Base-by-base conservation (phyloP, 768 basidiomycete genomes). In the Leccinum variicolor region DNA sequence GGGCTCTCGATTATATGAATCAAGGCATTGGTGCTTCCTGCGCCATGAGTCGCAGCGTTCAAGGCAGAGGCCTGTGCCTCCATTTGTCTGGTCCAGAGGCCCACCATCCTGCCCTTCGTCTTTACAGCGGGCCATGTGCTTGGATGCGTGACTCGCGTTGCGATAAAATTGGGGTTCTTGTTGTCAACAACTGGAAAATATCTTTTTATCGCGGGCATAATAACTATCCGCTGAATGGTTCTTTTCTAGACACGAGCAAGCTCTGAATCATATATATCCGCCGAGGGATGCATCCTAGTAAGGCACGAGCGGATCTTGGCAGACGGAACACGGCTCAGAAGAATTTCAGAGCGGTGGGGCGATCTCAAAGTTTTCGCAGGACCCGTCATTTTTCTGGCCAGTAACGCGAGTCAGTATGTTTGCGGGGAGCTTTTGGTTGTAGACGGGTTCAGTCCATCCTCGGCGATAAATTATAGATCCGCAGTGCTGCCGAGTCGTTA, bases 291-390 rank as follows among this genome's bases (percentile, higher is more conserved):
- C 53, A 58, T 49, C 59, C 33, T 71, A 87, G n/a, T n/a, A n/a
- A n/a, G 85, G 85, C 88, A 87, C 72, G 80, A 82, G 66, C 80
- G 79, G 56, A 76, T 88, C 51, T 77, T 87, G 60, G 76, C 77
- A 58, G 84, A 89, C 73, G 81, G 84, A 31, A 76, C 76, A 39
- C 80, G 86, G 46, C 76, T 77, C 52, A 77, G 79, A 50, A 87
- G 89, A 69, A 89, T 89, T 69, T 79, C 85, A 53, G 87, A 87
- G n/a, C n/a, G n/a, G 60, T 89, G 87, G 86, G 87, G 85, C 52
- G 70, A 73, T 46, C 86, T 86, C 6, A 71, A 69, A 8, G 86
- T 89, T 73, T 86, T 89, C 69, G 85, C 83, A 19, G 87, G 87
- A 13, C 84, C 84, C 8, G 71, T 84, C 56, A 78, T 89, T 28